Evolutionary conservation across 345 rosid genomes (phyloP).

Genomic region (Brassica cretica): DNA sequence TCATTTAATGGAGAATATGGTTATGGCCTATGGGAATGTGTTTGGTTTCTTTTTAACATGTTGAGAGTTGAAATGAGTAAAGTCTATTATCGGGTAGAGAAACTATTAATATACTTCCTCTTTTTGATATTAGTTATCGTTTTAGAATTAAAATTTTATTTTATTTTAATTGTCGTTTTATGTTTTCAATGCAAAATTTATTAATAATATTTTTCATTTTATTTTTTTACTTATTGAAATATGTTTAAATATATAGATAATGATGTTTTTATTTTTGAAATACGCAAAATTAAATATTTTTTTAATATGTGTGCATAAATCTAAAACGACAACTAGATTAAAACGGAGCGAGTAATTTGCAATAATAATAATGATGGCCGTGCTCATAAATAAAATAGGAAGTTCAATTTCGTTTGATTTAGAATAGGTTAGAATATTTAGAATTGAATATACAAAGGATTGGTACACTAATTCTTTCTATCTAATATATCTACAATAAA

Average conservation of each 20-base stretch:
- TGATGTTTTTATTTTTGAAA: no score
- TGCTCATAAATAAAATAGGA: background rate
- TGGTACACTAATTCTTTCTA: background rate
- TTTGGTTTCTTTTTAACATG: constrained; percentile 15
- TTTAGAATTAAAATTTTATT: no score
- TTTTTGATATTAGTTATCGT: no score
- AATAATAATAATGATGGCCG: constrained; percentile 1
- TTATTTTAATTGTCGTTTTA: no score
- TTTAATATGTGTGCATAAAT: no score
- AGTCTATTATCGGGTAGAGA: constrained; percentile 24
- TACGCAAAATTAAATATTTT: no score
- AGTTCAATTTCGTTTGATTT: constrained; percentile 11
- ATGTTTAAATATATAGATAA: no score
- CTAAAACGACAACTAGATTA: no score
- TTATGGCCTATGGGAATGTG: constrained; percentile 16
- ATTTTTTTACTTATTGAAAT: no score
- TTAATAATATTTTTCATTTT: no score
- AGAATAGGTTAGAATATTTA: background rate
- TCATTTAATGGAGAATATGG: constrained; percentile 4
- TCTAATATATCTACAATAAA: background rate
- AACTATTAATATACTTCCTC: constrained; percentile 1
- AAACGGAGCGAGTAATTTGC: background rate
- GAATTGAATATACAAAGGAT: background rate
- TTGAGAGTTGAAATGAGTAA: constrained; percentile 34
- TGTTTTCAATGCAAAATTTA: no score